Conservation (phyloP, 2,329 filamentous ascomycete species). For the Aspergillus phoenicis region DNA sequence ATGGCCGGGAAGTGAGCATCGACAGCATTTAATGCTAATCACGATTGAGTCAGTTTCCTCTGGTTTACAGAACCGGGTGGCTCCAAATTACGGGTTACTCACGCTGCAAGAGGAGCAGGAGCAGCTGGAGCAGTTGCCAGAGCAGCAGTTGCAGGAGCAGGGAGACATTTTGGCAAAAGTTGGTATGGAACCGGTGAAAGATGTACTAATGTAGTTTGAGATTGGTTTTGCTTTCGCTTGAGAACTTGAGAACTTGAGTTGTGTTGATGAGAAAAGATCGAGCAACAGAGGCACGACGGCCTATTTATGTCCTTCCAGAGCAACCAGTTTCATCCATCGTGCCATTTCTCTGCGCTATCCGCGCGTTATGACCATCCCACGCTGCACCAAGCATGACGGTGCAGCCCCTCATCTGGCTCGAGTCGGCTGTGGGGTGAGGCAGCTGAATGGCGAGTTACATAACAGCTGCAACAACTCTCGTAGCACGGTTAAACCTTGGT, state of each 20-base stretch:
- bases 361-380: background rate
- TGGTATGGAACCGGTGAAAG: background rate
- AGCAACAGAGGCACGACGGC: background rate
- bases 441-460: background rate
- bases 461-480: background rate
- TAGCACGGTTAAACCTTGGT: background rate
- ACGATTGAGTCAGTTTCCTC: background rate
- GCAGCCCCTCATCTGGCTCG: background rate
- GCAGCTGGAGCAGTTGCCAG: slow-evolving; percentile 15
- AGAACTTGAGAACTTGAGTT: background rate
- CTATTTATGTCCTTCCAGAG: slow-evolving; percentile 8
- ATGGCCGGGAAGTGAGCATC: background rate
- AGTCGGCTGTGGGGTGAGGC: background rate
- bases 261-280: background rate
- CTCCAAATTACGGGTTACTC: background rate
- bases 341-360: background rate
- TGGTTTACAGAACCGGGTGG: no score
- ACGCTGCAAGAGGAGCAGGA: slow-evolving; percentile 15
- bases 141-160: slow-evolving; percentile 17
- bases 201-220: background rate
- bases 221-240: background rate
- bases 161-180: slow-evolving; percentile 14
- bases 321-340: background rate
- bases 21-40: slow-evolving; percentile 5
- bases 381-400: background rate